Conservation (phyloP, 176 grass and related monocot species). For the Avena atlantica region DNA sequence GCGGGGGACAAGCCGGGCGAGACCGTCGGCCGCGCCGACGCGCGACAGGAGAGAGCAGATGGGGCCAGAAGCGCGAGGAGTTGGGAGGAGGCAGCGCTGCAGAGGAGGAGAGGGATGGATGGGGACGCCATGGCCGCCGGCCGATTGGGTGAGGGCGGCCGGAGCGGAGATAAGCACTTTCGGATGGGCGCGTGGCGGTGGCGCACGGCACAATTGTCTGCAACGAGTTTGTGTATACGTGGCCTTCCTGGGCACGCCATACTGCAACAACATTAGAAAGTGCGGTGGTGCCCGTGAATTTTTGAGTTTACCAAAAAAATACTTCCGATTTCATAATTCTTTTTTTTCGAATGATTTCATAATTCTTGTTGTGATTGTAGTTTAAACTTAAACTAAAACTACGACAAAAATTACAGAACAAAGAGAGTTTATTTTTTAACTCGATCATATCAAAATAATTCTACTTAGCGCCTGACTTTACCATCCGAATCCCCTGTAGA, state of each 20-base stretch:
- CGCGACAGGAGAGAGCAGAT: not conserved
- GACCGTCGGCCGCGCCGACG: not conserved
- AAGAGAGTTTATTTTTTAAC: too few species aligned
- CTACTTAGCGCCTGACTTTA: too few species aligned
- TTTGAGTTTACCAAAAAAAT: too few species aligned
- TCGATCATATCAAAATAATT: too few species aligned
- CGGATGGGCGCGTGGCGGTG: not conserved
- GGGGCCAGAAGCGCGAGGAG: not conserved
- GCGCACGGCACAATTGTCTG: not conserved
- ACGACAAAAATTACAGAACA: too few species aligned
- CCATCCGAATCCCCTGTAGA: too few species aligned
- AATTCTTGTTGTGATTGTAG: too few species aligned
- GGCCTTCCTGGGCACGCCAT: constrained; percentile 29
- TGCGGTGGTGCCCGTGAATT: not conserved
- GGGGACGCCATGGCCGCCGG: constrained; percentile 47
- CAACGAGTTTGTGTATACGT: constrained; percentile 17
- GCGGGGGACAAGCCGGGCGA: not conserved
- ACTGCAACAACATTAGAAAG: not conserved
- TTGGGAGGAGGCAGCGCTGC: constrained; percentile 3
- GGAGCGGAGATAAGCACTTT: constrained; percentile 27
- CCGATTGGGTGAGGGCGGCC: not conserved
- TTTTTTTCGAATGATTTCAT: too few species aligned
- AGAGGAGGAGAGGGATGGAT: constrained; percentile 27
- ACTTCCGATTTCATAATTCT: too few species aligned
- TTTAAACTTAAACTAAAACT: too few species aligned